A percentile compares a stretch with the other conserved stretches of the same genome.
These are phyloP conservation scores for Phytophthora pseudosyringae DNA, from an alignment of 352 stramenopile genomes.

Conservation along the genomic window DNA sequence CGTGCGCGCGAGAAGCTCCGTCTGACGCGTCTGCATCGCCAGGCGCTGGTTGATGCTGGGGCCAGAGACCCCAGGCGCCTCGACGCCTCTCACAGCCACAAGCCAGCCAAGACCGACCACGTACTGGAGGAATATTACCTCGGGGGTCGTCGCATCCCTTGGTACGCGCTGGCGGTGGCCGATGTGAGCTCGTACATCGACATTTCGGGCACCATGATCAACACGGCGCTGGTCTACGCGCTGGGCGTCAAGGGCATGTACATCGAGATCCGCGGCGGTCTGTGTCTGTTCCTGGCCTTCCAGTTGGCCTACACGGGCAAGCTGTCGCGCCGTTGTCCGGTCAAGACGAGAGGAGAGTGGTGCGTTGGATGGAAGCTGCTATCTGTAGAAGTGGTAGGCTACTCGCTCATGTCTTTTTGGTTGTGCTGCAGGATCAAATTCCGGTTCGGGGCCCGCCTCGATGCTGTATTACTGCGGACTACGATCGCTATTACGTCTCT, in stretches of 20 bases:
- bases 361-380: slow-evolving; percentile 14
- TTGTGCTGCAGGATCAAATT: slow-evolving; percentile 73
- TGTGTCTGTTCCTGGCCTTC: slow-evolving; percentile 84
- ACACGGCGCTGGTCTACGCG: slow-evolving; percentile 82
- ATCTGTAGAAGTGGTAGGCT: neutral
- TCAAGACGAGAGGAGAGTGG: slow-evolving; percentile 85
- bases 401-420: slow-evolving; percentile 3
- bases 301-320: slow-evolving; percentile 85
- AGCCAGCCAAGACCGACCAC: slow-evolving; percentile 31
- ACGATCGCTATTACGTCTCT: slow-evolving; percentile 76
- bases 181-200: slow-evolving; percentile 89
- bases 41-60: slow-evolving; percentile 24
- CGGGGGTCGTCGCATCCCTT: slow-evolving; percentile 66
- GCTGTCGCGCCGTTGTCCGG: slow-evolving; percentile 69
- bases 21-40: slow-evolving; percentile 34
- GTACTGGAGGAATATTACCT: slow-evolving; percentile 83
- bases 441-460: slow-evolving; percentile 61
- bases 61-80: slow-evolving; percentile 26
- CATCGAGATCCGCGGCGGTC: slow-evolving; percentile 79
- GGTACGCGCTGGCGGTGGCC: slow-evolving; percentile 74
- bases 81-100: slow-evolving; percentile 14
- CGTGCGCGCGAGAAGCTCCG: slow-evolving; percentile 44
- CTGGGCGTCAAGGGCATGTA: slow-evolving; percentile 87
- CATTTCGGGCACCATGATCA: slow-evolving; percentile 88
- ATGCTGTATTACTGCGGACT: slow-evolving; percentile 68